Evolutionary conservation across 2,329 filamentous ascomycete genomes (phyloP), one percentile per base, ranked within the genome.

Genomic region (Nigrospora sphaerica): DNA sequence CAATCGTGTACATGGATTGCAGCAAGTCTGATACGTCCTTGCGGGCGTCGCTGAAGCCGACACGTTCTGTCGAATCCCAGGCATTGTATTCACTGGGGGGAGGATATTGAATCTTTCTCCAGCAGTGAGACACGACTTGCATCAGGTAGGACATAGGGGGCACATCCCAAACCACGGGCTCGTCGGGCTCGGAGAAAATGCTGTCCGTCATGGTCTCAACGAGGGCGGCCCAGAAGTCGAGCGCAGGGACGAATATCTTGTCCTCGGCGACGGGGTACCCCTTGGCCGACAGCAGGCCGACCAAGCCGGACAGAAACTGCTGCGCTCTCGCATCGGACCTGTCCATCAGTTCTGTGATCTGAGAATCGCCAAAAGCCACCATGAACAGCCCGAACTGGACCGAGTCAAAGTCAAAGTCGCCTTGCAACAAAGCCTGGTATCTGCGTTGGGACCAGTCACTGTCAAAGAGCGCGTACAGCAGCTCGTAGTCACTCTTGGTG

Each of bases 141-240:
- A 82, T 76, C 17, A 88, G 70, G 46, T 83, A 73, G 9, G 70
- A 65, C 42, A 81, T 73, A 2, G 84, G 81, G 9, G 71, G 62
- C 9, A 70, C 65, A 42, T 84, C 72, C 83, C 84, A 88, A 7
- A 64, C 54, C 3, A 69, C 64, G 6, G 69, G 64, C 5, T 64
- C 60, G 4, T 66, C 65, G 19, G 74, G 70, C n/a, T 72, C 71
- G 1, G 75, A 73, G 49, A 73, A 78, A 39, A 77, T 66, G 11
- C 66, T 71, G 59, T 81, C 85, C 49, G 73, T 78, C 70, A 82
- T 73, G 12, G 79, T 78, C 63, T 90, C 87, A 6, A 87, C 79
- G 59, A 84, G 89, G 1, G 80, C 83, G 16, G 80, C 84, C 88
- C 88, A 93, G 60, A 93, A 92, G 56, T 93, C 87, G 13, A 92